phyloP scores from a whole-genome alignment of 1,284 basidiomycete genomes.

The Neotropicomus parvogracilis region DNA sequence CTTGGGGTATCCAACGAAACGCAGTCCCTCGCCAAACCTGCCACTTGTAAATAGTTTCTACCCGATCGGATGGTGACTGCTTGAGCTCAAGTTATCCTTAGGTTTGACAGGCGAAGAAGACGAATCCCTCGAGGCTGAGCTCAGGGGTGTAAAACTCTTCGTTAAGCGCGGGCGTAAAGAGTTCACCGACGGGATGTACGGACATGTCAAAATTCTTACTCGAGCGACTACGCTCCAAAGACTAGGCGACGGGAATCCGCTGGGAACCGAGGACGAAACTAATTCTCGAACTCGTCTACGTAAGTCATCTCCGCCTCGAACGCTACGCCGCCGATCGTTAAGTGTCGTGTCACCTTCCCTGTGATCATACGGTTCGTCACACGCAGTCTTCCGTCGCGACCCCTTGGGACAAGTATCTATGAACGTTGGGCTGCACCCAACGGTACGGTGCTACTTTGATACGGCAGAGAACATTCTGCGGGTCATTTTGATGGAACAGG shows the following conservation, averaged over 20 bases:
- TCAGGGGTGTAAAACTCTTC: slow-evolving; percentile 58
- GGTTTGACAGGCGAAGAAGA: slow-evolving; percentile 59
- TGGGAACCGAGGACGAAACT: slow-evolving; percentile 4
- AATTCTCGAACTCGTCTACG: slow-evolving; percentile 30
- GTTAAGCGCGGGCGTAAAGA: slow-evolving; percentile 56
- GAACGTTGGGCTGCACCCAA: slow-evolving; percentile 52
- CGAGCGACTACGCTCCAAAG: slow-evolving; percentile 24
- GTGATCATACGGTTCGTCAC: slow-evolving; percentile 2
- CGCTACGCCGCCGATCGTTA: slow-evolving; percentile 21
- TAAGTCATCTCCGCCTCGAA: slow-evolving; percentile 29
- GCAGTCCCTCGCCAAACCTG: slow-evolving; percentile 10
- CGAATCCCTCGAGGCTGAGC: slow-evolving; percentile 50
- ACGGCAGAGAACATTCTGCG: slow-evolving; percentile 52
- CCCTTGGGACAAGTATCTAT: slow-evolving; percentile 64
- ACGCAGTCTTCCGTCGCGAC: slow-evolving; percentile 61
- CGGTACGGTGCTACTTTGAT: slow-evolving; percentile 56
- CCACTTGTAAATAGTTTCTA: slow-evolving; percentile 15
- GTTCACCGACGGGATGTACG: slow-evolving; percentile 58
- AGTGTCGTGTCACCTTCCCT: slow-evolving; percentile 12
- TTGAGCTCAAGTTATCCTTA: slow-evolving; percentile 12
- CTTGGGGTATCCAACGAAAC: neutral
- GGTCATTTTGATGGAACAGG: slow-evolving; percentile 50
- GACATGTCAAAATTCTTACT: slow-evolving; percentile 55
- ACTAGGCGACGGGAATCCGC: neutral
- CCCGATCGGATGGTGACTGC: neutral